Conservation (phyloP, 129 eudicot species). For the Chrysanthemum makinoi region DNA sequence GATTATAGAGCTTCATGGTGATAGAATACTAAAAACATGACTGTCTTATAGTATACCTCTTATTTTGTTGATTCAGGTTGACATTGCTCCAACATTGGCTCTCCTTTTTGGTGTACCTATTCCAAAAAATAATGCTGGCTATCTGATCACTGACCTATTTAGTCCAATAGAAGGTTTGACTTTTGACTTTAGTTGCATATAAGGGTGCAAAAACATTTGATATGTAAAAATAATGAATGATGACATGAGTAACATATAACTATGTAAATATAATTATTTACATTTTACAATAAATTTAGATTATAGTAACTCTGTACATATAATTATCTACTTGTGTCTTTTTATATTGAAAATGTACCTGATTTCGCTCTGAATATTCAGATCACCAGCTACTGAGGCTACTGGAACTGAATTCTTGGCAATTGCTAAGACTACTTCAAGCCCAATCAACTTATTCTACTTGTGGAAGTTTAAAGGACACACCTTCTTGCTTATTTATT, state of each 20-base stretch:
- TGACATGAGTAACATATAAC: neutral
- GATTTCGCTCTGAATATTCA: slow-evolving; percentile 17
- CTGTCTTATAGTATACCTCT: no score
- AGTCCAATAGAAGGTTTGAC: slow-evolving; percentile 56
- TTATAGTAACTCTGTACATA: neutral
- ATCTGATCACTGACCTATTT: slow-evolving; percentile 54
- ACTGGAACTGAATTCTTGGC: slow-evolving; percentile 84
- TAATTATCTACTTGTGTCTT: neutral
- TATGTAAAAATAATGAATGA: neutral
- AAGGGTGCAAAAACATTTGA: slow-evolving; percentile 6
- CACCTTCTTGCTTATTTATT: slow-evolving; percentile 60
- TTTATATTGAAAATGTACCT: neutral
- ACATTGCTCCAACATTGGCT: slow-evolving; percentile 80
- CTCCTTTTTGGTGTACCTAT: slow-evolving; percentile 94
- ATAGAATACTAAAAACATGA: no score
- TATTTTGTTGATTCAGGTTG: slow-evolving; percentile 46
- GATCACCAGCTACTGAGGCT: slow-evolving; percentile 62
- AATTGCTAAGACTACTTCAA: slow-evolving; percentile 62
- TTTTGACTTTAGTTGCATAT: slow-evolving; percentile 17
- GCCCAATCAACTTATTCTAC: slow-evolving; percentile 58
- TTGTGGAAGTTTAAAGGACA: slow-evolving; percentile 54
- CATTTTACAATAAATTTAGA: neutral
- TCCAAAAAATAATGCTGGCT: slow-evolving; percentile 81
- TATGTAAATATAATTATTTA: slow-evolving; percentile 1
- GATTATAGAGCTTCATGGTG: no score